Evolutionary conservation across 2,329 filamentous ascomycete species (phyloP).

Genomic region (Scedosporium minutisporum): DNA sequence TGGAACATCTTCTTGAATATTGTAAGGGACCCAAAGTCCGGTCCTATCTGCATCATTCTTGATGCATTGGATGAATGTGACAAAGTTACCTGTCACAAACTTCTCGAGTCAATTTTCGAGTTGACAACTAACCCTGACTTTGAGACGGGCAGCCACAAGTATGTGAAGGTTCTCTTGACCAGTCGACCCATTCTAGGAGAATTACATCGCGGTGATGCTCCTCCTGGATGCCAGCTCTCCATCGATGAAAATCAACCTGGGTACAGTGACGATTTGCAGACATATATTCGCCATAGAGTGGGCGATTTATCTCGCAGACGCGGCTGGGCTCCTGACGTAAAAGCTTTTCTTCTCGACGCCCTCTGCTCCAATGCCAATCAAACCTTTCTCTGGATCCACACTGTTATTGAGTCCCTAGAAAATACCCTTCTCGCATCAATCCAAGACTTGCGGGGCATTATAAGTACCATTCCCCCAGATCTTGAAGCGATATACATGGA

Average conservation of each 20-base stretch:
- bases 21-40: slow-evolving; percentile 17
- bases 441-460: slow-evolving; percentile 18
- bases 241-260: slow-evolving; percentile 15
- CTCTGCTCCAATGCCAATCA: slow-evolving; percentile 22
- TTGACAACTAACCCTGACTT: slow-evolving; percentile 11
- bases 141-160: slow-evolving; percentile 9
- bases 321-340: slow-evolving; percentile 15
- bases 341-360: slow-evolving; percentile 17
- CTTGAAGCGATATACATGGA: slow-evolving; percentile 20
- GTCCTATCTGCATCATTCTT: slow-evolving; percentile 21
- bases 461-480: slow-evolving; percentile 19
- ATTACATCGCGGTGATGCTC: slow-evolving; percentile 4
- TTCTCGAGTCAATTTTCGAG: slow-evolving; percentile 16
- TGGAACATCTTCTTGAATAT: slow-evolving; percentile 25
- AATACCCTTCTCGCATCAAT: slow-evolving; percentile 14
- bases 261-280: slow-evolving; percentile 19
- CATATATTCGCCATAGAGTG: slow-evolving; percentile 21
- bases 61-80: slow-evolving; percentile 31
- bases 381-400: slow-evolving; percentile 28
- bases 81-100: slow-evolving; percentile 13
- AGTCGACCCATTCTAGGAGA: slow-evolving; percentile 18
- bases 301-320: slow-evolving; percentile 19
- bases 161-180: slow-evolving; percentile 23
- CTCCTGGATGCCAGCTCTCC: slow-evolving; percentile 10
- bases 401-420: slow-evolving; percentile 25